phyloP scores from a whole-genome alignment of 129 eudicot species.

The Tagetes patula region DNA sequence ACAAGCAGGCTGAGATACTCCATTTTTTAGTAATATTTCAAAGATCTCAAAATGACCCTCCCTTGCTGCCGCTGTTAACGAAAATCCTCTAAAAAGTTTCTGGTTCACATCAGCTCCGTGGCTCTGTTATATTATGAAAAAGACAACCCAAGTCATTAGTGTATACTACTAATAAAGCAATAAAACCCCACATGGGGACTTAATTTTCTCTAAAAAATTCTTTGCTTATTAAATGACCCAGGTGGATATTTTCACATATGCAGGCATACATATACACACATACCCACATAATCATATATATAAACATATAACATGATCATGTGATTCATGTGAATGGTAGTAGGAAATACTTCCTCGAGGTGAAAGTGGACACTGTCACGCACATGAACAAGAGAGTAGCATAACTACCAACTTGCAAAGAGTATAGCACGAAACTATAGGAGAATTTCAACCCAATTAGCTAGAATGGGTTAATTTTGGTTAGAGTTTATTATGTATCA shows the following conservation, averaged over 20 bases:
- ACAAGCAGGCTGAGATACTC: conserved; percentile 87
- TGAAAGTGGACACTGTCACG: not conserved
- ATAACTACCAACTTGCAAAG: not conserved
- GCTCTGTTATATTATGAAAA: conserved; percentile 46
- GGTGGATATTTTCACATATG: not conserved
- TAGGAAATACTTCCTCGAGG: not conserved
- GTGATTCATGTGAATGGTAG: not conserved
- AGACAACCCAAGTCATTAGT: conserved; percentile 22
- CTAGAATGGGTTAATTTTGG: not conserved
- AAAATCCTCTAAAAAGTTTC: conserved; percentile 71
- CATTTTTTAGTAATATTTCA: conserved; percentile 76
- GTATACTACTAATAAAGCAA: conserved; percentile 5
- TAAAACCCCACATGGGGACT: conserved; percentile 23
- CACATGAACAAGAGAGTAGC: not conserved
- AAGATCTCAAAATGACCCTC: conserved; percentile 78
- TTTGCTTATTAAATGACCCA: not conserved
- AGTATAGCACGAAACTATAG: not conserved
- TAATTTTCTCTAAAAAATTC: conserved; percentile 7
- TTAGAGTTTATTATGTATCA: not conserved
- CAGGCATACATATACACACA: not conserved
- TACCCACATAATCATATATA: not conserved
- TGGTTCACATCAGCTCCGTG: conserved; percentile 84
- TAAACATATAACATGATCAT: not conserved
- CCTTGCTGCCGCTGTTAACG: conserved; percentile 83
- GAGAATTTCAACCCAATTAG: not conserved